Percentiles rank a stretch among this genome's conserved stretches.
phyloP scores from a whole-genome alignment of 768 basidiomycete genomes.

The Leucocoprinus sp. region DNA sequence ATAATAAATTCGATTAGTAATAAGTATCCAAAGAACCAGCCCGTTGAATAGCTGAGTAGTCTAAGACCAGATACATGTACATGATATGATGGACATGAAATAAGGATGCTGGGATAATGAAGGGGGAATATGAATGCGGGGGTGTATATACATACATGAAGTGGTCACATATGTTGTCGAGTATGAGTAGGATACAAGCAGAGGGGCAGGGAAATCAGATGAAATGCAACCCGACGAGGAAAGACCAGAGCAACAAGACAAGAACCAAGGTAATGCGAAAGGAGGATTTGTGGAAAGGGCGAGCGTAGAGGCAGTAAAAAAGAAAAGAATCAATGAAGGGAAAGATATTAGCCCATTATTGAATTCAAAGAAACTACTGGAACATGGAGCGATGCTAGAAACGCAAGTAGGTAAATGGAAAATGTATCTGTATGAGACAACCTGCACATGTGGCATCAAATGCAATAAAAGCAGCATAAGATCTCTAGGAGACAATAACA shows the following conservation, averaged over 20 bases:
- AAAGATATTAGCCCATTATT: slow-evolving; percentile 5
- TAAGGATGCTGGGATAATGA: background rate
- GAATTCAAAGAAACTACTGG: slow-evolving; percentile 8
- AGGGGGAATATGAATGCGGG: slow-evolving; percentile 7
- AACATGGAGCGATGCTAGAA: slow-evolving; percentile 7
- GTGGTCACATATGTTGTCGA: slow-evolving; percentile 9
- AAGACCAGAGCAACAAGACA: background rate
- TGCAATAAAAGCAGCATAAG: background rate
- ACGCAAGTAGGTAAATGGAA: slow-evolving; percentile 10
- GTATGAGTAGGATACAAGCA: slow-evolving; percentile 12
- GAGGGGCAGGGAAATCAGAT: slow-evolving; percentile 13
- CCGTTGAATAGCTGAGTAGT: slow-evolving; percentile 4
- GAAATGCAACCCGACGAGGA: slow-evolving; percentile 16
- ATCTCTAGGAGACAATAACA: slow-evolving; percentile 11
- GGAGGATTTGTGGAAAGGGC: background rate
- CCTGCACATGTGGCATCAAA: background rate
- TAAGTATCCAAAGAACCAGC: slow-evolving; percentile 12
- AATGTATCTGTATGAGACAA: slow-evolving; percentile 3
- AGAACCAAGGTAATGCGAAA: background rate
- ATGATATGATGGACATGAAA: background rate
- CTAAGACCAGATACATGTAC: slow-evolving; percentile 8
- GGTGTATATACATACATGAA: slow-evolving; percentile 6
- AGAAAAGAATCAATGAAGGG: background rate
- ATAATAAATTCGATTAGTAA: slow-evolving; percentile 13
- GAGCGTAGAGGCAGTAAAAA: background rate